Conservation (phyloP, 2,329 filamentous ascomycete genomes). For the Teratosphaeria viscida region DNA sequence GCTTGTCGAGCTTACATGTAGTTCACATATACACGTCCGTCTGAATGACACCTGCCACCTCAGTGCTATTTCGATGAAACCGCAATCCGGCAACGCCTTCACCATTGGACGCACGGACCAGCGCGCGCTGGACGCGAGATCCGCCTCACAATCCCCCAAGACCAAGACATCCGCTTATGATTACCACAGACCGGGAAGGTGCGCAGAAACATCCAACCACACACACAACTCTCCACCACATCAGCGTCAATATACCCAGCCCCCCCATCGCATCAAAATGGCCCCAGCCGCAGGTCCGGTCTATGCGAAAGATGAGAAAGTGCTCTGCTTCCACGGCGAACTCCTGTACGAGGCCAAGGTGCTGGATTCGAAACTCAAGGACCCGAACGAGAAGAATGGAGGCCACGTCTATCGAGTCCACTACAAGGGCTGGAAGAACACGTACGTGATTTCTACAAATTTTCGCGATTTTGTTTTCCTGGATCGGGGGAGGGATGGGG, state of each 20-base stretch:
- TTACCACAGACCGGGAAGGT: background rate
- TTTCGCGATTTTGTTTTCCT: background rate
- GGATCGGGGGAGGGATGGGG: background rate
- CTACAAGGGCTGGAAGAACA: slow-evolving; percentile 99
- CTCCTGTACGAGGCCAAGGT: slow-evolving; percentile 97
- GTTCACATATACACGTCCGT: background rate
- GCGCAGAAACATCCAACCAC: background rate
- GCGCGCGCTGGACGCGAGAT: background rate
- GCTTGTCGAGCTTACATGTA: background rate
- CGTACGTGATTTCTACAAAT: slow-evolving; percentile 44
- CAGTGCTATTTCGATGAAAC: background rate
- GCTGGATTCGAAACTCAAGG: slow-evolving; percentile 59
- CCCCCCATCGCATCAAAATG: slow-evolving; percentile 39
- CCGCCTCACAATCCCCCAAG: background rate
- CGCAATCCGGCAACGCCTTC: background rate
- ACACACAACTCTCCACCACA: background rate
- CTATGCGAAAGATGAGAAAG: slow-evolving; percentile 71
- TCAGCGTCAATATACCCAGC: background rate
- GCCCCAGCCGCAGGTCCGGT: slow-evolving; percentile 42
- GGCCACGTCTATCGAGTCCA: slow-evolving; percentile 85
- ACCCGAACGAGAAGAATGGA: slow-evolving; percentile 56
- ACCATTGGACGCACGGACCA: background rate
- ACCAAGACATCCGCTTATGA: background rate
- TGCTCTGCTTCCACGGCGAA: slow-evolving; percentile 94
- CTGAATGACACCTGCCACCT: background rate